Evolutionary conservation across 805 yeast species (phyloP).

Genomic region (Pichia deserticola): DNA sequence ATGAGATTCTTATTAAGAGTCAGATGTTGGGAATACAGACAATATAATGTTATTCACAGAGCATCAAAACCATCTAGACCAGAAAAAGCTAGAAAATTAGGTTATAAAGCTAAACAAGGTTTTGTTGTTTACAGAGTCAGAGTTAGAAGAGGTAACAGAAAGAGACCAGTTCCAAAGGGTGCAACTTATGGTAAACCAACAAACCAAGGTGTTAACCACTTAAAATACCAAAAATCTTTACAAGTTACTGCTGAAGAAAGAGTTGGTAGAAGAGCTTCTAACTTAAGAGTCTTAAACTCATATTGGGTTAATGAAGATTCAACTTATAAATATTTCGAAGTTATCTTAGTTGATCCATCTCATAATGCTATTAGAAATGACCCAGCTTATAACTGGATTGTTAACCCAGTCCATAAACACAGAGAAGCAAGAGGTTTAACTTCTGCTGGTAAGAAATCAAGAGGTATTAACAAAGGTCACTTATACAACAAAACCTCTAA

Average conservation of each 20-base stretch:
- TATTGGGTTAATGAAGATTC: slow-evolving; percentile 99
- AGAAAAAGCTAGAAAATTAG: slow-evolving; percentile 99
- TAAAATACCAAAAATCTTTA: slow-evolving; percentile 97
- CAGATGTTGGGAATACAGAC: slow-evolving; percentile 99
- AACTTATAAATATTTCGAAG: slow-evolving; percentile 98
- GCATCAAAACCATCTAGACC: slow-evolving; percentile 98
- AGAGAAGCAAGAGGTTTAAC: slow-evolving; percentile 99
- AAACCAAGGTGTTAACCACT: slow-evolving; percentile 99
- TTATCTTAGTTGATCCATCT: slow-evolving; percentile 92
- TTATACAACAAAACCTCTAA: slow-evolving; percentile 95
- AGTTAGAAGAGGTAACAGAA: slow-evolving; percentile 99
- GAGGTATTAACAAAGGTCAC: slow-evolving; percentile 99
- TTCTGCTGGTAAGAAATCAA: slow-evolving; percentile 95
- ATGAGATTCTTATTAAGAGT: slow-evolving; percentile 97
- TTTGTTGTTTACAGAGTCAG: slow-evolving; percentile 97
- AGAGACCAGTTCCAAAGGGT: slow-evolving; percentile 99
- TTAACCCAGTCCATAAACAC: slow-evolving; percentile 99
- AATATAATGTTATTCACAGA: slow-evolving; percentile 97
- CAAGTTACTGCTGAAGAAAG: slow-evolving; percentile 99
- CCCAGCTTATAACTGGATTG: slow-evolving; percentile 99
- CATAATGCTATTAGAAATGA: slow-evolving; percentile 99
- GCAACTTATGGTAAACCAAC: slow-evolving; percentile 99
- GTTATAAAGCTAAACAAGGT: slow-evolving; percentile 99
- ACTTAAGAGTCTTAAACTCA: slow-evolving; percentile 98
- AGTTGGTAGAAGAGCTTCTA: slow-evolving; percentile 97